Base-by-base conservation (phyloP, 345 rosid species). In the Salix arbutifolia region DNA sequence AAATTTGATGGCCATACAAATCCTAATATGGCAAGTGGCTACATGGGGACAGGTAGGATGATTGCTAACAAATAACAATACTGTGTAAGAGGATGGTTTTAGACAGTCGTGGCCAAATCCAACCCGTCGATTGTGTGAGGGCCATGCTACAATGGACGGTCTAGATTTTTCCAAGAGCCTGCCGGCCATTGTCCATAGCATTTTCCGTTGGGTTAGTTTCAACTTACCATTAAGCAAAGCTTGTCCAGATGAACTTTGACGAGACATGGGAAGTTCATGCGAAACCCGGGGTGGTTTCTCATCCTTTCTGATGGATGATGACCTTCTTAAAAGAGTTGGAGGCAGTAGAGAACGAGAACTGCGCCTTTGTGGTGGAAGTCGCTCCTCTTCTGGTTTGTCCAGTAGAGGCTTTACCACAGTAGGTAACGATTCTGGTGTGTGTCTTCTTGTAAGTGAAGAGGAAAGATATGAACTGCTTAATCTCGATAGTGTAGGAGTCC, bases 151-250 rank as follows among this genome's bases (percentile, higher is more conserved):
- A 56, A 56, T 56, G 61, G 64, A 58, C 23, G 28, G 28, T 58
- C 64, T 23, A 26, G 28, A 58, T 58, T 58, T 58, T 10, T 5
- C 28, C 64, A 23, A 25, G 28, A 23, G 64, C 5, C 14, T 3
- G n/a, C 4, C 2, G 23, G 69, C 37, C 23, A 18, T 18, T 30
- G 44, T 6, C 28, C 28, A 4, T 17, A 33, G 35, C 42, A 65
- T 26, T 65, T 65, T 17, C 25, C 37, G 38, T 19, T 28, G 44
- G 31, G 28, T 42, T 46, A 5, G 6, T 42, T 35, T 48, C 37
- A 44, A 75, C 87, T 78, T 77, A 94, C 97, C 98, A 74, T 94
- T 94, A 17, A 94, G 67, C 73, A 91, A 86, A 33, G 98, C 97
- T 79, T 94, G 98, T 35, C 90, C 89, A 61, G 77, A 92, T 12